Base-by-base conservation (phyloP, 2,329 filamentous ascomycete species). In the Colletotrichum costaricense region DNA sequence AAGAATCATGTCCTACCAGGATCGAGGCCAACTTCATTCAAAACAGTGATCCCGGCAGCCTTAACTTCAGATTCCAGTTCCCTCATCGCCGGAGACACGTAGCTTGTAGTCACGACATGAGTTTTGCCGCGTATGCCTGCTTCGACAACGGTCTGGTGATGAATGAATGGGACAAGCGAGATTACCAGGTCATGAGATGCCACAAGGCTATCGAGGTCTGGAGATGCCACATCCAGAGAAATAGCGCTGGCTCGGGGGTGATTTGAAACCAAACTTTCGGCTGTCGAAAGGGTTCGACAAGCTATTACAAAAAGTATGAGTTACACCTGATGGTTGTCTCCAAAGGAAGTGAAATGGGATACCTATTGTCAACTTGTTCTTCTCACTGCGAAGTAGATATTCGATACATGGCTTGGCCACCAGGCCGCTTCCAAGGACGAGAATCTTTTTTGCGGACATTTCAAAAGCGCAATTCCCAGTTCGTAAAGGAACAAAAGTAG, bases 31-130 rank as follows among this genome's bases (percentile, higher is more conserved):
- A 93, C 92, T 84, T 94, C 92, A 82, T 94, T 94, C 87, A 94
- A 88, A 75, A 94, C 91, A 2, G 91, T 93, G 80, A 94, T 93
- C 59, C 92, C 92, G 8, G 92, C 92, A 71, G 90, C 89, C 83
- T 92, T 92, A 74, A 88, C 90, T 4, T 54, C 38, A 69, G 86
- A 84, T 72, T 93, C 90, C 52, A 94, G 86, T 80, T 90, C 91
- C 83, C 88, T 83, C 90, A 94, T 93, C 16, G 90, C 91, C 1
- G 91, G 90, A 8, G 90, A 93, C 70, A 93, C 90, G 78, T 94
- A 94, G n/a, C 89, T 91, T n/a, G 92, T 93, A 30, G 92, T 94
- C 75, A 94, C 92, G 30, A 94, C 91, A 83, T 94, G 83, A 82
- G 91, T 93, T 88, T 93, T 93, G 75, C 88, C 88, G 74, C 88